phyloP scores from a whole-genome alignment of 768 basidiomycete species.

The Mycena vulgaris region DNA sequence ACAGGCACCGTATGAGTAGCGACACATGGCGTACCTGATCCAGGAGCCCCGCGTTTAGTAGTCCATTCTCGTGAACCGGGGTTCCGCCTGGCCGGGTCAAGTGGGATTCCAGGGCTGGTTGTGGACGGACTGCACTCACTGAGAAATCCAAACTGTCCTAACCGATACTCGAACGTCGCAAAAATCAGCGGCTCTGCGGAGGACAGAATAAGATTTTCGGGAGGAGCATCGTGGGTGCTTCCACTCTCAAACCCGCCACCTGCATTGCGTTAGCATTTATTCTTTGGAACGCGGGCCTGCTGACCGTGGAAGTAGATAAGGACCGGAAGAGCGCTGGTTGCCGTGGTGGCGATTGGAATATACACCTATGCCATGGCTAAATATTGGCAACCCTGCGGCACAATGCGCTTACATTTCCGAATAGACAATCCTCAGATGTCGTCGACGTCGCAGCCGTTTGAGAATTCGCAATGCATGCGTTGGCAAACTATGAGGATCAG shows the following conservation, averaged over 20 bases:
- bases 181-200: conserved; percentile 53
- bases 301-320: conserved; percentile 61
- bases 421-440: conserved; percentile 61
- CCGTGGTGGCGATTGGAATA: conserved; percentile 33
- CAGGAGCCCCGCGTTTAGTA: conserved; percentile 56
- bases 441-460: conserved; percentile 47
- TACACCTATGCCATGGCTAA: conserved; percentile 26
- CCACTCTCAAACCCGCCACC: conserved; percentile 61
- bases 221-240: conserved; percentile 49
- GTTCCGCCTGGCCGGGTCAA: conserved; percentile 47
- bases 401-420: conserved; percentile 53
- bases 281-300: not conserved
- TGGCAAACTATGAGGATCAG: no score
- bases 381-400: not conserved
- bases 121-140: conserved; percentile 40
- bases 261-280: conserved; percentile 26
- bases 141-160: conserved; percentile 59
- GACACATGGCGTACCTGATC: conserved; percentile 38
- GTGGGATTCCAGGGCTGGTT: not conserved
- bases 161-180: no score
- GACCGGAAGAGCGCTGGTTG: conserved; percentile 43
- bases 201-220: conserved; percentile 50
- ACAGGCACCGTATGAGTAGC: not conserved
- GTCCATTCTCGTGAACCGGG: conserved; percentile 48
- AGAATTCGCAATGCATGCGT: conserved; percentile 53